Conservation (phyloP, 2,329 filamentous ascomycete genomes). For the Nigrospora osmanthi region DNA sequence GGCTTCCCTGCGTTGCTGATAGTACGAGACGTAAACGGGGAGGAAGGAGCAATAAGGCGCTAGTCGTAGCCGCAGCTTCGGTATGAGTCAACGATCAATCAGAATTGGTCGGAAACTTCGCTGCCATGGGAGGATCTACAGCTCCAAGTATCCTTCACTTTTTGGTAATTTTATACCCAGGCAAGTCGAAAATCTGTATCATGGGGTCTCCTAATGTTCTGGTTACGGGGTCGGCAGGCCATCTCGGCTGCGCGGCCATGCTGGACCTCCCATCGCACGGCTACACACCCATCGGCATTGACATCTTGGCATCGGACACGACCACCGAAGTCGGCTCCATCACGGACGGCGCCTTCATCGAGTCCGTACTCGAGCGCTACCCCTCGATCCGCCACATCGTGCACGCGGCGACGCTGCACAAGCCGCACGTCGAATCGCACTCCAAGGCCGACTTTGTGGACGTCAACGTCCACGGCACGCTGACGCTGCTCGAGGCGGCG, state of each 20-base stretch:
- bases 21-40: no score
- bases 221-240: conserved; percentile 37
- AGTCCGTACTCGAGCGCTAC: conserved; percentile 19
- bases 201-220: conserved; percentile 23
- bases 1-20: no score
- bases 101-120: no score
- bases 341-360: conserved; percentile 24
- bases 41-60: no score
- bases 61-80: no score
- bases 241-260: conserved; percentile 38
- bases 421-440: conserved; percentile 37
- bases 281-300: conserved; percentile 32
- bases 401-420: conserved; percentile 38
- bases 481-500: conserved; percentile 31
- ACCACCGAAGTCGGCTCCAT: conserved; percentile 29
- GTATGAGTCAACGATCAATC: no score
- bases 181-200: neutral
- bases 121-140: no score
- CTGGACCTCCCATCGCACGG: conserved; percentile 29
- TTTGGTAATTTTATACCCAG: no score
- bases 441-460: conserved; percentile 33
- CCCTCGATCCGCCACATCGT: conserved; percentile 29
- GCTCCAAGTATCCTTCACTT: no score
- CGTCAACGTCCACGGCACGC: conserved; percentile 35
- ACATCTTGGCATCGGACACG: conserved; percentile 28